phyloP scores from a whole-genome alignment of 2,329 filamentous ascomycete genomes.

The Penicillium fuscoglaucum region DNA sequence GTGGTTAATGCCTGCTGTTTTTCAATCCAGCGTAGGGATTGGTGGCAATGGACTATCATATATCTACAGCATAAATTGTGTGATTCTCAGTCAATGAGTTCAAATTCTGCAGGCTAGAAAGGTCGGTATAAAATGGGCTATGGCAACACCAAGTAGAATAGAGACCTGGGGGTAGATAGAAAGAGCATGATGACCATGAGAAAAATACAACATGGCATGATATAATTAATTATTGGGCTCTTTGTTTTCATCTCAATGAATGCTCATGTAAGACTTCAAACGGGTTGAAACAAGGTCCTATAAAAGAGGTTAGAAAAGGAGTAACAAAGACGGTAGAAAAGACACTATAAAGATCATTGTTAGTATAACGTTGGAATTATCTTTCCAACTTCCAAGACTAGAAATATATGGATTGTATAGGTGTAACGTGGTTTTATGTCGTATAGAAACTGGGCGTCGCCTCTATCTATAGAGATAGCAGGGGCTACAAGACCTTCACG shows the following conservation, averaged over 20 bases:
- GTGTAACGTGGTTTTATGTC: not conserved
- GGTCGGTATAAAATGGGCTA: not conserved
- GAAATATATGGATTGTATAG: not conserved
- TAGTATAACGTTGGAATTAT: not conserved
- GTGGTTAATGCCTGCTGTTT: not conserved
- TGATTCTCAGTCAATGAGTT: not conserved
- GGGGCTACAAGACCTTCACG: not conserved
- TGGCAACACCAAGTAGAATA: not conserved
- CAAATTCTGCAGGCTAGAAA: not conserved
- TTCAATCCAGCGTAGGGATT: not conserved
- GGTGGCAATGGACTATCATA: not conserved
- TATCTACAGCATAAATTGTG: not conserved
- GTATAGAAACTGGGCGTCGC: too few relatives aligned
- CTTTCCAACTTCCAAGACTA: not conserved
- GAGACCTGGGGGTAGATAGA: not conserved
- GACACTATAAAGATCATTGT: not conserved
- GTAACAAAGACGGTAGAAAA: not conserved
- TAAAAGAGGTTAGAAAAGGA: not conserved
- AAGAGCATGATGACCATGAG: not conserved
- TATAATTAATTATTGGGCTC: not conserved
- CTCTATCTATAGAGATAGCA: not conserved
- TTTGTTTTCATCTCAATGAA: not conserved
- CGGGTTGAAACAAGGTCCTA: not conserved
- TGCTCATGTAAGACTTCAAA: not conserved
- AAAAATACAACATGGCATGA: not conserved